Conservation (phyloP, 208 protist species). For the Angomonas deanei region DNA sequence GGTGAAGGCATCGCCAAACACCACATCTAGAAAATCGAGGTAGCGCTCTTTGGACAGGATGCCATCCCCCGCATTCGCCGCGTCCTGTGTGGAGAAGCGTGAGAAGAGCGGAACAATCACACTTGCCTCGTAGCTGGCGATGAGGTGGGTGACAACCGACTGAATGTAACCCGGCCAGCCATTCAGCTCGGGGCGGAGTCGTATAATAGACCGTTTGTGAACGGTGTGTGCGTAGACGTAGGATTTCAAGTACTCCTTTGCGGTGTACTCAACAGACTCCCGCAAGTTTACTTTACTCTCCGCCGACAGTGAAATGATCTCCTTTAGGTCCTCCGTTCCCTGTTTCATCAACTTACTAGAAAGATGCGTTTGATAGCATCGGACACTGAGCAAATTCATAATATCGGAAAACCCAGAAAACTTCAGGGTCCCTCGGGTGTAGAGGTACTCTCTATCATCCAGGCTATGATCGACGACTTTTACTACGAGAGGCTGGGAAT, state of each 20-base stretch:
- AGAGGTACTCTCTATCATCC: constrained; percentile 2
- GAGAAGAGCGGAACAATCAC: constrained; percentile 67
- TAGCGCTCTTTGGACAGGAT: constrained; percentile 43
- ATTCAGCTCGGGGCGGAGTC: constrained; percentile 45
- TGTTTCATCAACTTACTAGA: constrained; percentile 25
- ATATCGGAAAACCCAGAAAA: constrained; percentile 80
- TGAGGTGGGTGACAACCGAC: constrained; percentile 55
- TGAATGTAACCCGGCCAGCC: constrained; percentile 62
- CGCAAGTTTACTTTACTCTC: constrained; percentile 57
- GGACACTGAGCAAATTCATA: constrained; percentile 82
- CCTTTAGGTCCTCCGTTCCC: constrained; percentile 8
- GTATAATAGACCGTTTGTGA: constrained; percentile 36
- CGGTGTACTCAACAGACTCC: constrained; percentile 63
- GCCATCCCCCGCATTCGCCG: constrained; percentile 13
- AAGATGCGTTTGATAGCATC: constrained; percentile 63
- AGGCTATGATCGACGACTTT: background rate
- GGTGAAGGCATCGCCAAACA: constrained; percentile 43
- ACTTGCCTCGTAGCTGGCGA: constrained; percentile 31
- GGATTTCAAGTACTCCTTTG: constrained; percentile 43
- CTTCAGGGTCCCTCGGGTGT: constrained; percentile 24
- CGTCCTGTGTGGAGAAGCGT: constrained; percentile 22
- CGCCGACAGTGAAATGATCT: constrained; percentile 57
- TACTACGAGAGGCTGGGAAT: background rate
- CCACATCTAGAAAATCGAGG: constrained; percentile 40
- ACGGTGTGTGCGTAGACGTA: constrained; percentile 56